Percentiles rank a stretch among this genome's conserved stretches.
These are phyloP conservation scores for Syzygium syzygioides DNA, from an alignment of 441 rosid species.

Conservation along the genomic window DNA sequence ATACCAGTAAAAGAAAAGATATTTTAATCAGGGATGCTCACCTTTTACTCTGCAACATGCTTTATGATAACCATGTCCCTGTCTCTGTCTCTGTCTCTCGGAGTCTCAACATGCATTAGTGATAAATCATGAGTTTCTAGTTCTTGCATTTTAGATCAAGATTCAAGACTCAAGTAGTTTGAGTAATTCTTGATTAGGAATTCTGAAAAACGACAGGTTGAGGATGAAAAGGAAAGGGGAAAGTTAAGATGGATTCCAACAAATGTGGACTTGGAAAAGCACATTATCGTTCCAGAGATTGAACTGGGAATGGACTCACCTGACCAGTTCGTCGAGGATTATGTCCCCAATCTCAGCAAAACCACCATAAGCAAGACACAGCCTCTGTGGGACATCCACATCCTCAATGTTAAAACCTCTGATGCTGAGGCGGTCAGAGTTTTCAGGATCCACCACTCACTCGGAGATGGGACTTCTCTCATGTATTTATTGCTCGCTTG, in stretches of 20 bases:
- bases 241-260: slow-evolving; percentile 14
- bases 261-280: slow-evolving; percentile 25
- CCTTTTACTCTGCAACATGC: background rate
- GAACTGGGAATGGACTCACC: slow-evolving; percentile 15
- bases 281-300: slow-evolving; percentile 24
- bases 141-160: background rate
- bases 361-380: slow-evolving; percentile 24
- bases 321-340: slow-evolving; percentile 28
- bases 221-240: slow-evolving; percentile 5
- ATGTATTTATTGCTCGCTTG: slow-evolving; percentile 23
- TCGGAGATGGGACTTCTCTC: slow-evolving; percentile 38
- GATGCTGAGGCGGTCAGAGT: slow-evolving; percentile 25
- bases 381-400: slow-evolving; percentile 41
- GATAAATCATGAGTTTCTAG: background rate
- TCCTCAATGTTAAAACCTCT: slow-evolving; percentile 26
- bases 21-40: background rate
- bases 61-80: background rate
- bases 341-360: slow-evolving; percentile 22
- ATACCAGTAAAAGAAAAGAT: background rate
- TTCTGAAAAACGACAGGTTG: slow-evolving; percentile 7
- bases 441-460: slow-evolving; percentile 39
- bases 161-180: background rate
- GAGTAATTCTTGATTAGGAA: background rate
- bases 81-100: background rate
- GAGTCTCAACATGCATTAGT: background rate